Conservation (phyloP, 2,329 filamentous ascomycete species). For the Clarireedia monteithiana region DNA sequence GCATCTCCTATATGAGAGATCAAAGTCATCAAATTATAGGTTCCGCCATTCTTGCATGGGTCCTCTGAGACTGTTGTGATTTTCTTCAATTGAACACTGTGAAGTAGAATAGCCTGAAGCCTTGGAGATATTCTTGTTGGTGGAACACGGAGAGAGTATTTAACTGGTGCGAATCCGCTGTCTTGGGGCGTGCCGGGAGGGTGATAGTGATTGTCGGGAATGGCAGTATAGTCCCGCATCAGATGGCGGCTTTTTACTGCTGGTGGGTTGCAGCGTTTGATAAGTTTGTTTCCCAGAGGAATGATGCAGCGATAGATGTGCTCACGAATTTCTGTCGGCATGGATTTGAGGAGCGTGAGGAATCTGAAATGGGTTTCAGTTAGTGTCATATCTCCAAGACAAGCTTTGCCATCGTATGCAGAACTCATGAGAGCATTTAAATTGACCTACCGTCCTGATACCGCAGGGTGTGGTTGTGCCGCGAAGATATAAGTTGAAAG, state of each 20-base stretch:
- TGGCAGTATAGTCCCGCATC: neutral
- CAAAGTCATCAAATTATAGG: neutral
- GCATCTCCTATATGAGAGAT: neutral
- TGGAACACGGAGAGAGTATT: neutral
- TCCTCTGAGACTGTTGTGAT: too few relatives aligned
- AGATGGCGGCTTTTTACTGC: neutral
- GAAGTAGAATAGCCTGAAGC: neutral
- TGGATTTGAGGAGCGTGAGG: neutral
- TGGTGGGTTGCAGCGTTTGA: neutral
- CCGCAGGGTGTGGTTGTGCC: too few relatives aligned
- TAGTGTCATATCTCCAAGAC: too few relatives aligned
- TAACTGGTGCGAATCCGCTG: neutral
- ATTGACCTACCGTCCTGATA: too few relatives aligned
- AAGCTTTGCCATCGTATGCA: too few relatives aligned
- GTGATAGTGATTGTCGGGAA: neutral
- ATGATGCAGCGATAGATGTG: neutral
- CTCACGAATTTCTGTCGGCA: neutral
- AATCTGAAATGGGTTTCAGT: too few relatives aligned
- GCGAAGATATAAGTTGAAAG: too few relatives aligned
- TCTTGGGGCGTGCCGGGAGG: neutral
- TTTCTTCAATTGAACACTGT: neutral
- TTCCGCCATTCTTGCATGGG: neutral
- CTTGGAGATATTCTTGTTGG: neutral
- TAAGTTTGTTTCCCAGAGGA: neutral
- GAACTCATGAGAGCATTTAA: too few relatives aligned